Evolutionary conservation across 106 monocot genomes (phyloP), one percentile per base, ranked within the genome.

Genomic region (Hemerocallis citrina): DNA sequence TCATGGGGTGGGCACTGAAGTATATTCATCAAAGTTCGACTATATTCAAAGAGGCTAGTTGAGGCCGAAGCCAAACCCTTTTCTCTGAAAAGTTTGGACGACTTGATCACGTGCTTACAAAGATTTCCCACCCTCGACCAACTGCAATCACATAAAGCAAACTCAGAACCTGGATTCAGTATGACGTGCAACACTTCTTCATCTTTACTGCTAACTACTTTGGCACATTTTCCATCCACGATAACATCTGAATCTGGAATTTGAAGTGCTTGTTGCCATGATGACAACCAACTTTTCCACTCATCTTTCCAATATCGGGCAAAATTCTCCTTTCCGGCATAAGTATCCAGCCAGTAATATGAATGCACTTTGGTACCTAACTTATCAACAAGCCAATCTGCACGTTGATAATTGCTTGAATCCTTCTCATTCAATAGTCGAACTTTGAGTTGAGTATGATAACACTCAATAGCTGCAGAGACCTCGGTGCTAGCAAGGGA

Each of bases 261-360:
- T 59, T 80, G 62, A 38, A 72, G 27, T 25, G 86, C 83, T 34
- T 66, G 62, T 2, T 49, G 69, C 89, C 89, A 96, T 47, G 95
- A 60, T n/a, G 86, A 84, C 55, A 79, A 66, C 20, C 74, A 80
- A 72, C 86, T 79, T 70, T 73, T 86, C 90, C 95, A 96, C 66
- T 96, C 95, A 76, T 83, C 77, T 77, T 77, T 96, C 90, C 86
- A 96, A 39, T 96, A 96, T 33, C 95, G 74, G 33, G 81, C 71
- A 77, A 96, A 96, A 67, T 55, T 86, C 30, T 74, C 84, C 69
- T 84, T 90, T 0, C 74, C 90, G 47, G 86, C 57, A 61, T 81
- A 96, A 32, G 73, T 84, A 79, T 96, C 95, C 15, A 96, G 74
- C 95, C 95, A 96, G 57, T 84, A 96, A 52, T 87, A 87, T 58